A percentile compares a stretch with the other conserved stretches of the same genome.
Evolutionary conservation across 129 eudicot species (phyloP).

Genomic region (Solidago caesia): DNA sequence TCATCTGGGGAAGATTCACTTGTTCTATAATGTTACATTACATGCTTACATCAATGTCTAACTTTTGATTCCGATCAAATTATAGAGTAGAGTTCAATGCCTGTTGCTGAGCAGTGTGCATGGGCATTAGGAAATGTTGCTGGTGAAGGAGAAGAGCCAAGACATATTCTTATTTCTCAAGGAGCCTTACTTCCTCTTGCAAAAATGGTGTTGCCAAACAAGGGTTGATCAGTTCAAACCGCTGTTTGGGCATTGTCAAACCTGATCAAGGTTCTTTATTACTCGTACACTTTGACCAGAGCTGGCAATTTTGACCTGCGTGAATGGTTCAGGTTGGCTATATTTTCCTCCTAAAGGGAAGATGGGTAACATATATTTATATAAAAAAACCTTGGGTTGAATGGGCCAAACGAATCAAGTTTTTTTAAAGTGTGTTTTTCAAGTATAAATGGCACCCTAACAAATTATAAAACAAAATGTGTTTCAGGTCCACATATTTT

Average conservation of each 20-base stretch:
- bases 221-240: constrained; percentile 87
- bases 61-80: constrained; percentile 20
- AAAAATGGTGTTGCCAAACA: constrained; percentile 89
- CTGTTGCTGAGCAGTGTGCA: constrained; percentile 98
- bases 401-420: too few relatives aligned
- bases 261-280: constrained; percentile 69
- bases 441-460: not conserved
- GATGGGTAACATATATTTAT: not conserved
- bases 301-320: not conserved
- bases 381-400: not conserved
- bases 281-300: constrained; percentile 1
- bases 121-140: constrained; percentile 99
- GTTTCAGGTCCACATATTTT: not conserved
- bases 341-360: not conserved
- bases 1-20: not conserved
- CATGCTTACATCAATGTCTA: not conserved
- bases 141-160: constrained; percentile 91
- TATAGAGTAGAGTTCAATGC: constrained; percentile 81
- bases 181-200: constrained; percentile 94
- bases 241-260: constrained; percentile 98
- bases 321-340: not conserved
- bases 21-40: constrained; percentile 2
- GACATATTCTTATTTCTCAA: constrained; percentile 72
- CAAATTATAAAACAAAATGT: not conserved
- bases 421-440: too few relatives aligned